Percentiles rank a stretch among this genome's conserved stretches.
phyloP scores from a whole-genome alignment of 2,329 filamentous ascomycete genomes.

The Didymella exigua region DNA sequence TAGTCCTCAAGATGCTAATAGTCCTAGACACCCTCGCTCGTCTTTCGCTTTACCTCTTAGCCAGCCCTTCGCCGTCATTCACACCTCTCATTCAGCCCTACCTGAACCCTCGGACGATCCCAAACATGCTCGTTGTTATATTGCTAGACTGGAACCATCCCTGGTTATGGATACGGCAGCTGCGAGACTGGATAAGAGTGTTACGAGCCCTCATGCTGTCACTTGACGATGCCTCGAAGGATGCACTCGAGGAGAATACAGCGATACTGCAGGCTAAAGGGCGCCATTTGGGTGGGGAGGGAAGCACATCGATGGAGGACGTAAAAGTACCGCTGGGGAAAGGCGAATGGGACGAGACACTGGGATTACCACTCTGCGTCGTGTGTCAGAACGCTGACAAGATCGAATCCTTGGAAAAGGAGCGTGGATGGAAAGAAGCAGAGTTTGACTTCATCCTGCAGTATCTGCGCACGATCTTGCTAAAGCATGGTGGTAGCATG shows the following conservation, averaged over 20 bases:
- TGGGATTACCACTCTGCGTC: conserved; percentile 86
- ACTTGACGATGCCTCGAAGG: conserved; percentile 76
- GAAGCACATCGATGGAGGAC: conserved; percentile 36
- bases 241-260: conserved; percentile 87
- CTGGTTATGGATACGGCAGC: conserved; percentile 87
- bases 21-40: conserved; percentile 80
- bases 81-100: conserved; percentile 82
- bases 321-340: conserved; percentile 75
- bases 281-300: conserved; percentile 34
- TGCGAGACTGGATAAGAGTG: conserved; percentile 87
- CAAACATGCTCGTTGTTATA: conserved; percentile 84
- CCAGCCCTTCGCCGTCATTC: conserved; percentile 83
- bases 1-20: conserved; percentile 14
- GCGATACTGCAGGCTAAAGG: conserved; percentile 71
- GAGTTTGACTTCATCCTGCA: conserved; percentile 96
- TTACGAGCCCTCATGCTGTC: conserved; percentile 77
- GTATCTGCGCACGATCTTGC: conserved; percentile 83
- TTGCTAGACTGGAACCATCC: conserved; percentile 96
- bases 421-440: conserved; percentile 91
- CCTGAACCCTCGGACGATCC: conserved; percentile 80
- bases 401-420: conserved; percentile 88
- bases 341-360: conserved; percentile 89
- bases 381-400: conserved; percentile 97
- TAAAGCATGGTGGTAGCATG: conserved; percentile 72
- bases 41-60: conserved; percentile 85